Evolutionary conservation across 2,329 filamentous ascomycete genomes (phyloP), one percentile per base, ranked within the genome.

Genomic region (Penicillium paneum): DNA sequence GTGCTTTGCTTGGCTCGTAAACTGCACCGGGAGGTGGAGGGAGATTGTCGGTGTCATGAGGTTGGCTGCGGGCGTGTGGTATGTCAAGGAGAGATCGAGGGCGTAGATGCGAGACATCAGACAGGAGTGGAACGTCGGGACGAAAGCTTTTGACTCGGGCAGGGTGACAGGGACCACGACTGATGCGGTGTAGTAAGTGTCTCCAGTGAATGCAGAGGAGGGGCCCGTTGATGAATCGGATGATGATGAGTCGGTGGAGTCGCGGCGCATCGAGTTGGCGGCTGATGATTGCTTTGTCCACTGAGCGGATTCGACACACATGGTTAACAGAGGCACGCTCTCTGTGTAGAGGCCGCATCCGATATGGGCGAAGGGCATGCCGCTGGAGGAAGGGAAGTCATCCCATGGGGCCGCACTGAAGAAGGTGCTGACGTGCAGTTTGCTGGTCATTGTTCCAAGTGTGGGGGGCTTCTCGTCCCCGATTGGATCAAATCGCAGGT

Each of bases 41-140:
- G 71, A 71, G 31, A 77, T 59, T 11, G 68, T 70, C 2, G 76
- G 73, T 4, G 68, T 71, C 43, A 73, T 64, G 8, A 77, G 66
- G 31, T 73, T 71, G 49, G 75, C 69, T 43, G 76, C 70, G 0
- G 79, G 77, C 0, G 79, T 78, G 61, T 81, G 78, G 46, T 83
- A 78, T 3, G 80, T 78, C 21, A 90, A 70, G 13, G 77, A 75
- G 53, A 90, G 71, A 49, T 84, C 81, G 13, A 90, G 78, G 4
- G 76, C 70, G 68, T 90, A 90, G 17, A 78, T 73, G 49, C 87
- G 79, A n/a, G 83, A 84, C 41, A 84, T 74, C 49, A 89, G 79
- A 68, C 87, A 90, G 36, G 81, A 80, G 74, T 89, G 84, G 73
- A 90, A 90, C 2, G 85, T 86, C 1, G 87, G 87, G 19, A 87